phyloP scores from a whole-genome alignment of 169 alveolate species.

The Eimeria nieschulzi region DNA sequence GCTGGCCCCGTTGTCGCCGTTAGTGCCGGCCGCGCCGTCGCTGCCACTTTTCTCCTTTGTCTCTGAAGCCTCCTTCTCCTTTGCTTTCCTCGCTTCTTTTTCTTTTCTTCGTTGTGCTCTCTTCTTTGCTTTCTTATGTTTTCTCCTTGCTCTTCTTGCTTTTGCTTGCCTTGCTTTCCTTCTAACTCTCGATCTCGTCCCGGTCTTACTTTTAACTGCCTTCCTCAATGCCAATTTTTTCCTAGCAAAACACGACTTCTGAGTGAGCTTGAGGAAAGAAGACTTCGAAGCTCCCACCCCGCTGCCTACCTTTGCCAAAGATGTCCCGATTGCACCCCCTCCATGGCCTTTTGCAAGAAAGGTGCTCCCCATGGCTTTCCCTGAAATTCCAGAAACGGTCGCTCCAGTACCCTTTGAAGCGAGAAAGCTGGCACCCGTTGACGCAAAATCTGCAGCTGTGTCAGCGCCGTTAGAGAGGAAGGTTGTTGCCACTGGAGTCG shows the following conservation, averaged over 20 bases:
- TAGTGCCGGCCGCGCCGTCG: not conserved
- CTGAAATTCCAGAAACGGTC: not conserved
- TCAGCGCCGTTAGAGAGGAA: not conserved
- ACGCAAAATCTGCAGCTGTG: not conserved
- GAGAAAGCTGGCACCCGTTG: not conserved
- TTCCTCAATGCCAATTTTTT: not conserved
- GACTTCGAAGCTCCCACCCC: not conserved
- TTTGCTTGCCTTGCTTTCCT: not conserved
- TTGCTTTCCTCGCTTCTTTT: not conserved
- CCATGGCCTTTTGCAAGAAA: not conserved
- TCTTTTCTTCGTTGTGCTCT: not conserved
- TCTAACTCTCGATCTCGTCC: not conserved
- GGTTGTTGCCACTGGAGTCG: not conserved
- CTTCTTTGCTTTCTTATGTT: not conserved
- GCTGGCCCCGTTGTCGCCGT: too few species aligned
- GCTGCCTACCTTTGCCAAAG: not conserved
- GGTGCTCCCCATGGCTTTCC: not conserved
- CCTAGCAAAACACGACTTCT: not conserved
- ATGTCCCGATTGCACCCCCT: not conserved
- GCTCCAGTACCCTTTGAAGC: not conserved
- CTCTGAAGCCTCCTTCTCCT: too few species aligned
- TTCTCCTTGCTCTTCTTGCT: not conserved
- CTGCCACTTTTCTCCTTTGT: not conserved
- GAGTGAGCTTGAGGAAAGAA: not conserved
- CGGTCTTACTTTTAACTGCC: not conserved